Evolutionary conservation across 164 flowering plant species (phyloP), one percentile per base, ranked within the genome.

Genomic region (Sedum album): DNA sequence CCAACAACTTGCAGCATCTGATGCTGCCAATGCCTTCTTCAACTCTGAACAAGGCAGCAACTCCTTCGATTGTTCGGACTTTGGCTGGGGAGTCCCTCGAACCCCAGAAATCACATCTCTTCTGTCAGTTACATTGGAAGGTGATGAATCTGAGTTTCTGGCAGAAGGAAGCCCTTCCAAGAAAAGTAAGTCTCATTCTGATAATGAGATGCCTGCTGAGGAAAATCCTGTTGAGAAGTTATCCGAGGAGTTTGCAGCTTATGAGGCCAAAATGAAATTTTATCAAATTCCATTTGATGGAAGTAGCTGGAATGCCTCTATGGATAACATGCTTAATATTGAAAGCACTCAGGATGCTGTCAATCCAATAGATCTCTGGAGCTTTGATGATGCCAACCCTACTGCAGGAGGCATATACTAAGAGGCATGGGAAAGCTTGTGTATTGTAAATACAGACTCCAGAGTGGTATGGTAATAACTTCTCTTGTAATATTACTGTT

Each of bases 11-110:
- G 33, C 46, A 30, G 69, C 83, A 17, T 35, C 74, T 69, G 80
- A 79, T 41, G 72, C 74, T 71, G 60, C 72, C 8, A 71, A 71
- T 0, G 10, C 76, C 36, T 75, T 79, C 62, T 86, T 88, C 64
- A 84, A 28, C 68, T 88, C 94, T 0, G 97, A 88, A 65, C 85
- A 90, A 68, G 92, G 85, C 17, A 90, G 94, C 69, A 90, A 91
- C 79, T 85, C 97, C 0, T 75, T 86, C 60, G 87, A 78, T 57
- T 87, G 82, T 74, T 87, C 91, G 10, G 91, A 91, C 66, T 80
- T 87, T 69, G 83, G 82, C 6, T 86, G 88, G 93, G 89, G 88
- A 68, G 83, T 79, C 21, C 8, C 82, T 28, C 86, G 74, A 68
- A 84, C 91, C 18, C 88, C 93, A 0, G 95, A 88, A 51, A 83